These are phyloP conservation scores for Castanea sativa DNA, from an alignment of 306 rosid genomes.

Conservation along the genomic window DNA sequence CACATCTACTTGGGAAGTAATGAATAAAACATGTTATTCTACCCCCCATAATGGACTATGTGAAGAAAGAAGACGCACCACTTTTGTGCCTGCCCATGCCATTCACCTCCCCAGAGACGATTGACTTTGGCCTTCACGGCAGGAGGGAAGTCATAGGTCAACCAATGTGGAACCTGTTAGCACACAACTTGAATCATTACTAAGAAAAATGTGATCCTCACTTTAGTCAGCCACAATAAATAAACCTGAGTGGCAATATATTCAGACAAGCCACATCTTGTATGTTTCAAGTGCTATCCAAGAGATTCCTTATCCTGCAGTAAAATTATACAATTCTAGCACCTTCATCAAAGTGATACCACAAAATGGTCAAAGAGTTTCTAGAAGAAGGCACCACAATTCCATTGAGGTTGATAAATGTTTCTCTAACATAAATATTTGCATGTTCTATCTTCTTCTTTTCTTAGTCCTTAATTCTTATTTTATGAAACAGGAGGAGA, in stretches of 20 bases:
- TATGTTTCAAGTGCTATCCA: background rate
- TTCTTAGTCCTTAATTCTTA: background rate
- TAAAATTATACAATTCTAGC: background rate
- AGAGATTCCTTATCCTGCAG: background rate
- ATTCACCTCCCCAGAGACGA: conserved; percentile 98
- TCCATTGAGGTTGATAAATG: background rate
- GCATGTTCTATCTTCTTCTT: background rate
- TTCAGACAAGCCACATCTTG: background rate
- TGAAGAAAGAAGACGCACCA: conserved; percentile 49
- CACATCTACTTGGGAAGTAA: no score
- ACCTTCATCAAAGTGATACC: background rate
- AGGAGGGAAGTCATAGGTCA: conserved; percentile 95
- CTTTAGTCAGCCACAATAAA: background rate
- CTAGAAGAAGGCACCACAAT: background rate
- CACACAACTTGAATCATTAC: conserved; percentile 26
- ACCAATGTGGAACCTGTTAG: conserved; percentile 81
- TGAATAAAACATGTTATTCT: background rate
- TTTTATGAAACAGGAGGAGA: background rate
- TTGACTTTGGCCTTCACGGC: conserved; percentile 91
- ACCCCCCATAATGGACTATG: background rate
- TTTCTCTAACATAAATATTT: background rate
- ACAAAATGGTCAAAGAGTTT: background rate
- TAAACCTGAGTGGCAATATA: background rate
- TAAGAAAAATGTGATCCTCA: background rate
- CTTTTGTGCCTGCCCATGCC: conserved; percentile 99